Conservation (phyloP, 2,329 filamentous ascomycete species). For the Elsinoe fawcettii region DNA sequence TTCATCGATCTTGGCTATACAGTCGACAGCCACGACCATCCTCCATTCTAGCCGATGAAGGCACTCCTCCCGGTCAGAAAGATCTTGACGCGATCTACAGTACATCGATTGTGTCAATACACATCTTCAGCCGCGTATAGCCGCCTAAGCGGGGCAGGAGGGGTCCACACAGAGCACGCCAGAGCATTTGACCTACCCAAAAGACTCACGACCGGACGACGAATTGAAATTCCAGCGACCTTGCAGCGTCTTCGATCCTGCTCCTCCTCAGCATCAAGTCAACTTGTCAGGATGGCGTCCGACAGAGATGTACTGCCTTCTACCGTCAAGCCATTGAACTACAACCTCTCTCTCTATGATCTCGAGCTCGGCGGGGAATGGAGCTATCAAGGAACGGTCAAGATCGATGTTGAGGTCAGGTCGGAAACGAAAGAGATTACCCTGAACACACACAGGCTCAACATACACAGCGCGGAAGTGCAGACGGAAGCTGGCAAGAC, state of each 20-base stretch:
- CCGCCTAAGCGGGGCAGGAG: not conserved
- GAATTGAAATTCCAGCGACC: not conserved
- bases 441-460: slow-evolving; percentile 79
- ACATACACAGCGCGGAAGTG: slow-evolving; percentile 61
- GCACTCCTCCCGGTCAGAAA: no score
- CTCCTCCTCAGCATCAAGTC: slow-evolving; percentile 21
- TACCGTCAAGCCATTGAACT: slow-evolving; percentile 73
- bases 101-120: not conserved
- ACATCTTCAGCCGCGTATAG: not conserved
- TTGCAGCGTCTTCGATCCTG: not conserved
- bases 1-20: no score
- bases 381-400: slow-evolving; percentile 78
- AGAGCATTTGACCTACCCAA: not conserved
- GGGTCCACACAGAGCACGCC: not conserved
- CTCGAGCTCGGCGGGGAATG: slow-evolving; percentile 65
- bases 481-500: slow-evolving; percentile 51
- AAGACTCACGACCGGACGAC: not conserved
- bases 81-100: no score
- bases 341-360: slow-evolving; percentile 71
- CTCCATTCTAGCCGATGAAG: no score
- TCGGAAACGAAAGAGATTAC: slow-evolving; percentile 68
- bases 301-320: slow-evolving; percentile 41
- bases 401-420: slow-evolving; percentile 66
- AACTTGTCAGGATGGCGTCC: slow-evolving; percentile 35
- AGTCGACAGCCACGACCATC: no score